Conservation (phyloP, 768 basidiomycete genomes). For the Rossbeevera mucosa region DNA sequence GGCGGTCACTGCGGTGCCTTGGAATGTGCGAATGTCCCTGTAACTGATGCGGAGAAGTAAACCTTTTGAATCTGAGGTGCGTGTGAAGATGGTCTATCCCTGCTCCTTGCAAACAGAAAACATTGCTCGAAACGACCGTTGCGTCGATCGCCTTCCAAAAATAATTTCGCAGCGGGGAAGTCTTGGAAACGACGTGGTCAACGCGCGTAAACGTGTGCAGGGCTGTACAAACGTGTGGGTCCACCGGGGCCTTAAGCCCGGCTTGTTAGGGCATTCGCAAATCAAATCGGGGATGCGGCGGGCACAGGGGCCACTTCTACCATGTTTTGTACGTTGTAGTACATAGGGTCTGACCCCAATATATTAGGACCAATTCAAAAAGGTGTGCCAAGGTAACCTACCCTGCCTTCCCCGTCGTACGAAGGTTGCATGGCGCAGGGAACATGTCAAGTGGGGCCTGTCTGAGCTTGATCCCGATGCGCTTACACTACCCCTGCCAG, state of each 20-base stretch:
- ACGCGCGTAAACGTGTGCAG: not conserved
- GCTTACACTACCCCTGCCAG: not conserved
- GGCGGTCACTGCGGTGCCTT: slow-evolving; percentile 4
- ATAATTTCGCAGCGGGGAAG: slow-evolving; percentile 24
- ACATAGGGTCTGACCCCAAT: no score
- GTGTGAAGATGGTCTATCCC: slow-evolving; percentile 23
- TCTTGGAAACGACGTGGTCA: slow-evolving; percentile 8
- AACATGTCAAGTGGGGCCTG: not conserved
- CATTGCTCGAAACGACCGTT: slow-evolving; percentile 12
- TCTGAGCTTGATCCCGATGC: not conserved
- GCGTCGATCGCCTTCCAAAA: slow-evolving; percentile 12
- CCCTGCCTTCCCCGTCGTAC: not conserved
- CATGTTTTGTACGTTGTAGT: no score
- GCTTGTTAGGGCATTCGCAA: not conserved
- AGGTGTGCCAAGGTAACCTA: not conserved
- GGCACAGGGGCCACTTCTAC: not conserved
- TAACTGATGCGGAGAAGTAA: slow-evolving; percentile 21
- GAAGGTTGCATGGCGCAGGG: not conserved
- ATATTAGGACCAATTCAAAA: not conserved
- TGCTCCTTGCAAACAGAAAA: slow-evolving; percentile 23
- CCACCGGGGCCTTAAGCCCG: not conserved
- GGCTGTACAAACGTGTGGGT: not conserved
- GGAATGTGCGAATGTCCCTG: slow-evolving; percentile 12
- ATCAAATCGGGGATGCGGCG: not conserved
- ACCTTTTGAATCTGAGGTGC: slow-evolving; percentile 26